A percentile compares a stretch with the other conserved stretches of the same genome.
These are phyloP conservation scores for Pseudoperonospora humuli DNA, from an alignment of 352 stramenopile species.

Conservation along the genomic window DNA sequence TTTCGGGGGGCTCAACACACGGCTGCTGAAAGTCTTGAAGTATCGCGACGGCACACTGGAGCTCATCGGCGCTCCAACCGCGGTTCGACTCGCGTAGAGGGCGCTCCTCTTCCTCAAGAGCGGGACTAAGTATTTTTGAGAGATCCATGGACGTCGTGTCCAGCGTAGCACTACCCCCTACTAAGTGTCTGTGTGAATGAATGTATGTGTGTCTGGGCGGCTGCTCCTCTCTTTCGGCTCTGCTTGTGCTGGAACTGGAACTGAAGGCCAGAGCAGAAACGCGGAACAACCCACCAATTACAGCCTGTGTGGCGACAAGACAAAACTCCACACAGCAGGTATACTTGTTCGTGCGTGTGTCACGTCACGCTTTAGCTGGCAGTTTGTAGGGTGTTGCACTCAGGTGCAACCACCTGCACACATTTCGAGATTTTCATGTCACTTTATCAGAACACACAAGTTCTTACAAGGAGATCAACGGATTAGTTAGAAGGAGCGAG, in stretches of 20 bases:
- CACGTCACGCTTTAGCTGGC: constrained; percentile 29
- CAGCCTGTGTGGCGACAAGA: constrained; percentile 29
- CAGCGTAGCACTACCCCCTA: neutral
- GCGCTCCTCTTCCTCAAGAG: constrained; percentile 25
- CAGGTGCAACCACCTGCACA: constrained; percentile 16
- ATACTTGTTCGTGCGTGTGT: constrained; percentile 33
- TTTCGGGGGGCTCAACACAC: neutral
- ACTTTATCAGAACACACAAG: no score
- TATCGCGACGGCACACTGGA: constrained; percentile 54
- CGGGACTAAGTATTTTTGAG: constrained; percentile 42
- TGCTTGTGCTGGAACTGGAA: constrained; percentile 27
- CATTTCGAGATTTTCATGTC: constrained; percentile 11
- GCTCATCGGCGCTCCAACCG: constrained; percentile 43
- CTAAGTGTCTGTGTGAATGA: neutral
- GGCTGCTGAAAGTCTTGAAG: constrained; percentile 53
- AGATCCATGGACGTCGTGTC: constrained; percentile 30
- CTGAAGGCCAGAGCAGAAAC: constrained; percentile 30
- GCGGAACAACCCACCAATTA: constrained; percentile 32
- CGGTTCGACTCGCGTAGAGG: constrained; percentile 5
- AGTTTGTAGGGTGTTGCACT: constrained; percentile 24
- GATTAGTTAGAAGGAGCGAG: no score
- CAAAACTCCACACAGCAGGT: constrained; percentile 19
- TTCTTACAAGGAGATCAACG: no score
- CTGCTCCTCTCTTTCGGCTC: constrained; percentile 2
- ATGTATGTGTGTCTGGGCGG: constrained; percentile 1